Evolutionary conservation across 2,329 filamentous ascomycete species (phyloP), one percentile per base, ranked within the genome.

Genomic region (Aspergillus nomiae): DNA sequence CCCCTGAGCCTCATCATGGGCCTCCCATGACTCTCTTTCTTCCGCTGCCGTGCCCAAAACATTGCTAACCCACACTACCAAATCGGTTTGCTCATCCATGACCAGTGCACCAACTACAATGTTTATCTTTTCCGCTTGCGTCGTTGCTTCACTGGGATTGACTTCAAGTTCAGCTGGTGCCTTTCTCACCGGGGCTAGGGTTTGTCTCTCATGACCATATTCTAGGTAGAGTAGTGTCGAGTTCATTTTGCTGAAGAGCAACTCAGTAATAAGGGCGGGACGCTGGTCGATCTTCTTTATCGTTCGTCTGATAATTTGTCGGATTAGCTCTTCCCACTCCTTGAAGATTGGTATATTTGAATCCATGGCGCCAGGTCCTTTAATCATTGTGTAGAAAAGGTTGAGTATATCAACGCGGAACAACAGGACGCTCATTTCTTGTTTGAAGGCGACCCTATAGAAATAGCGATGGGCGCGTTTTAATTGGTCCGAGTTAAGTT

Each of bases 381-480:
- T 96, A 77, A 98, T 90, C 88, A 99, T 94, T 73, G 88, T 90
- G 74, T 97, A 89, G 56, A 99, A 89, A 1, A 98, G 84, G 50
- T 91, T 88, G 54, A 99, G 87, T 41, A 97, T 96, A 74, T 98
- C 95, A 6, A 97, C 87, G 11, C 94, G 88, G 78, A 93, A 98
- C 1, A 99, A 84, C 80, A 97, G 87, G 26, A 97, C 89, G 61
- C 89, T 89, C 81, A 95, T 89, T 54, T 97, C 92, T 77, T 96
- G 91, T 79, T 98, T 99, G 83, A 98, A 98, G 0, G 93, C 93
- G 12, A 96, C 85, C 0, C 94, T 90, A 73, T 98, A 96, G 73
- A 99, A 94, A 77, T 94, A 99, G 8, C 95, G 90, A 79, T 98
- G 95, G 14, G 90, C 90, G 7, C 95, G 89, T 80, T 98, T 98